Conservation (phyloP, 1,139 yeast species). For the Meyerozyma guilliermondii region DNA sequence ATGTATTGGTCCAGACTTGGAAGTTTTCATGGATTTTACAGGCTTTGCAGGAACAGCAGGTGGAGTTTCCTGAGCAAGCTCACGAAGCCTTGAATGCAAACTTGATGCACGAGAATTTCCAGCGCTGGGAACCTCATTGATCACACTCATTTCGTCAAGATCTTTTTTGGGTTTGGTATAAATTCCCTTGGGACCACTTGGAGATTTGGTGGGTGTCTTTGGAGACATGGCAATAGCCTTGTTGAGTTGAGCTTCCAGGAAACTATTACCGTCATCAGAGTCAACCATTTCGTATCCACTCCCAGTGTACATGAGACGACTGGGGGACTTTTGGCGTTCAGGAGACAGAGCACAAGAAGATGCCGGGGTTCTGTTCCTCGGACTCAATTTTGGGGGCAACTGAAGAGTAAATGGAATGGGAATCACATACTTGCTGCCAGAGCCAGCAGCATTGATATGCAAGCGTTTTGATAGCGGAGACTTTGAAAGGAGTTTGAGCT, state of each 20-base stretch:
- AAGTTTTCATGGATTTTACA: not conserved
- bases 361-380: conserved; percentile 15
- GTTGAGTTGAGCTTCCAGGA: conserved; percentile 4
- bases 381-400: conserved; percentile 40
- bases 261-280: conserved; percentile 20
- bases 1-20: not conserved
- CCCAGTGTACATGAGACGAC: conserved; percentile 31
- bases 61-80: not conserved
- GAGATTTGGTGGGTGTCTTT: not conserved
- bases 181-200: conserved; percentile 6
- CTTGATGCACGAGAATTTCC: conserved; percentile 30
- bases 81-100: conserved; percentile 8
- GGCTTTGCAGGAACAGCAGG: not conserved
- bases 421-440: conserved; percentile 26
- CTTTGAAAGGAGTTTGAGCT: conserved; percentile 27
- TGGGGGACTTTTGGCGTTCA: conserved; percentile 7
- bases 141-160: conserved; percentile 37
- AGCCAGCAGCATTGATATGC: conserved; percentile 27
- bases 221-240: conserved; percentile 3
- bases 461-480: conserved; percentile 35
- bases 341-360: conserved; percentile 12
- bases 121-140: conserved; percentile 34
- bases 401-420: conserved; percentile 42
- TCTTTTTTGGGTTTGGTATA: conserved; percentile 16
- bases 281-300: conserved; percentile 33